Evolutionary conservation across 2,329 filamentous ascomycete genomes (phyloP), one percentile per base, ranked within the genome.

Genomic region (Mariannaea sp.): DNA sequence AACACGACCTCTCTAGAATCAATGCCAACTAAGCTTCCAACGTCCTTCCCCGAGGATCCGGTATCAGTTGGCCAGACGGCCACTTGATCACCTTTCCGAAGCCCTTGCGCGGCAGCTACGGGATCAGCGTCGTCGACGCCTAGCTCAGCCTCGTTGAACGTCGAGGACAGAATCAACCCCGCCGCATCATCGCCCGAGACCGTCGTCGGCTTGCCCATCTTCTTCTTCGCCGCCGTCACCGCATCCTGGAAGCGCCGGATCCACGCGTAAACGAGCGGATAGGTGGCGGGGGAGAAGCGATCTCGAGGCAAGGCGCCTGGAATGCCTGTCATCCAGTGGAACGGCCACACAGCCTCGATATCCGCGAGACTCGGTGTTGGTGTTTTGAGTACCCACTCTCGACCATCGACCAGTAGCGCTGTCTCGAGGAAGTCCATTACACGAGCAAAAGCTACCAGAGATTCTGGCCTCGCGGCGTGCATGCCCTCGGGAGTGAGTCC

Each of bases 331-430:
- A 89, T 70, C 88, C 88, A 91, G 68, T 86, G 80, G 59, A 90
- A 79, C 0, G 81, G 77, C 85, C 84, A 90, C 10, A 87, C 72
- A 36, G 80, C 83, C 71, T 91, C 84, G 55, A 91, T 83, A 68
- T 92, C 88, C 4, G 82, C 85, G 57, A 89, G 68, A 1, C 75
- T 78, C 1, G 84, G 82, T 14, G 69, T 68, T 3, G 77, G 64
- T 1, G 77, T 80, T 9, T 73, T 76, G 10, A 86, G 70, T 7
- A 90, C 71, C 87, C 86, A 91, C 3, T 79, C 67, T 49, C 86
- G 76, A n/a, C 83, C 85, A 70, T 90, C 87, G 1, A 76, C 80
- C 5, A 92, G 74, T 48, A 90, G 68, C 1, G 79, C 81, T 2
- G 71, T 76, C 72, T 92, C 88, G 2, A 90, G 67, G 36, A 86